Percentiles rank a stretch among this genome's conserved stretches.
Evolutionary conservation across 768 basidiomycete species (phyloP).

Genomic region (Tubosaeta brunneosetosa): DNA sequence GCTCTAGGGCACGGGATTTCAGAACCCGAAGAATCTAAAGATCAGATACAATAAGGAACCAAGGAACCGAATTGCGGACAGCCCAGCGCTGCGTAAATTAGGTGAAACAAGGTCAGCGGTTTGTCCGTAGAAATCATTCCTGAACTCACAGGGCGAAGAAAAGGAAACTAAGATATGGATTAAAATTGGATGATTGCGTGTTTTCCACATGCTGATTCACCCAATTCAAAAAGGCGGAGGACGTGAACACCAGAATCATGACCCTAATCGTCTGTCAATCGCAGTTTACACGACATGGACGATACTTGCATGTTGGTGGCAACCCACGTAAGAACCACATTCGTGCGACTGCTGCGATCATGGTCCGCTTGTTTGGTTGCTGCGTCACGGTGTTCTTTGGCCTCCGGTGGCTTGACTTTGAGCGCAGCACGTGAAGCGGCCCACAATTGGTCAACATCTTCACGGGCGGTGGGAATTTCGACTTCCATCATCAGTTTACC

Average conservation of each 20-base stretch:
- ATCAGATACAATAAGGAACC: constrained; percentile 78
- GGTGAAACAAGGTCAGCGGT: constrained; percentile 6
- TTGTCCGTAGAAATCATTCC: background rate
- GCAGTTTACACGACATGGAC: background rate
- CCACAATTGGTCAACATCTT: constrained; percentile 90
- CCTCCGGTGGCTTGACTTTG: constrained; percentile 60
- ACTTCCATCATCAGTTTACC: constrained; percentile 88
- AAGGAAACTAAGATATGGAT: constrained; percentile 84
- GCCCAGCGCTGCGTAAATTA: constrained; percentile 51
- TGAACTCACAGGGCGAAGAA: constrained; percentile 58
- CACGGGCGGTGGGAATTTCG: constrained; percentile 72
- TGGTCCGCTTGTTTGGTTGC: constrained; percentile 87
- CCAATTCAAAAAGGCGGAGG: constrained; percentile 71
- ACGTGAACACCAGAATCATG: constrained; percentile 74
- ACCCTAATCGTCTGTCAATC: constrained; percentile 40
- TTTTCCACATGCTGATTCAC: constrained; percentile 52
- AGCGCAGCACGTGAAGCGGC: constrained; percentile 66
- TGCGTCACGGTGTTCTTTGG: constrained; percentile 79
- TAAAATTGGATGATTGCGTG: constrained; percentile 58
- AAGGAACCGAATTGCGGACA: constrained; percentile 76
- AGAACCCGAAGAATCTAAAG: constrained; percentile 65
- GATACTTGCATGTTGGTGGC: constrained; percentile 74
- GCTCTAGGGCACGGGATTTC: constrained; percentile 14
- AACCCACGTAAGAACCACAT: constrained; percentile 79
- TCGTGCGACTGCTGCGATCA: constrained; percentile 78